These are phyloP conservation scores for Diplodia sapinea DNA, from an alignment of 2,329 filamentous ascomycete genomes.

Conservation along the genomic window DNA sequence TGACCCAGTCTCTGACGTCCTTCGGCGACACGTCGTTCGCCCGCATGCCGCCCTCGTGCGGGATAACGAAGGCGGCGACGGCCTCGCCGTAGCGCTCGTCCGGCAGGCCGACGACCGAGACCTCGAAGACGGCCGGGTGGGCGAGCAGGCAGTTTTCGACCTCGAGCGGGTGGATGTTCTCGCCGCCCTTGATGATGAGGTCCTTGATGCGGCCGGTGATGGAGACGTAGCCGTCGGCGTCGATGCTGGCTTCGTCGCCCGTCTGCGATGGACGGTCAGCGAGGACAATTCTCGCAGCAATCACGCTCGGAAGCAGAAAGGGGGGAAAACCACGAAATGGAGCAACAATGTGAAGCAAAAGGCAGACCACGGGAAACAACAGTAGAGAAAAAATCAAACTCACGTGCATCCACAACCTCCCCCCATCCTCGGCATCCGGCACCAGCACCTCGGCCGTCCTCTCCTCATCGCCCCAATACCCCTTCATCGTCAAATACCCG, in stretches of 20 bases:
- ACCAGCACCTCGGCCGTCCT: slow-evolving; percentile 73
- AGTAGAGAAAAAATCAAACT: slow-evolving; percentile 35
- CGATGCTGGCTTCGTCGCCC: slow-evolving; percentile 89
- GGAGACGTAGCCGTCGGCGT: slow-evolving; percentile 78
- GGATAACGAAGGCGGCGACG: slow-evolving; percentile 82
- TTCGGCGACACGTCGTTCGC: slow-evolving; percentile 56
- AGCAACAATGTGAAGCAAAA: not conserved
- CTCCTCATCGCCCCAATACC: slow-evolving; percentile 79
- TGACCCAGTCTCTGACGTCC: slow-evolving; percentile 74
- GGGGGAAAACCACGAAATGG: too few species aligned
- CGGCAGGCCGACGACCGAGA: slow-evolving; percentile 80
- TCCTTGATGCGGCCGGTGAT: slow-evolving; percentile 96
- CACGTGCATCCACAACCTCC: slow-evolving; percentile 77
- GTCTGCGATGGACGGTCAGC: slow-evolving; percentile 55
- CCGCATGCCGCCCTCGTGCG: slow-evolving; percentile 38
- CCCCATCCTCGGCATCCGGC: slow-evolving; percentile 53
- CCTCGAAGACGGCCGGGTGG: slow-evolving; percentile 73
- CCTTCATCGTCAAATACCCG: slow-evolving; percentile 89
- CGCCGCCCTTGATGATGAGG: slow-evolving; percentile 90
- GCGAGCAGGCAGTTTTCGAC: slow-evolving; percentile 86
- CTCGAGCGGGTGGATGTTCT: slow-evolving; percentile 95
- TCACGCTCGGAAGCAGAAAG: too few species aligned
- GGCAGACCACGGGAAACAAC: not conserved
- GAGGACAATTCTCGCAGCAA: too few species aligned
- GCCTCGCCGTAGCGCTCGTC: slow-evolving; percentile 85